Evolutionary conservation across 2,329 filamentous ascomycete genomes (phyloP), one percentile per base, ranked within the genome.

Genomic region (Aspergillus uvarum): DNA sequence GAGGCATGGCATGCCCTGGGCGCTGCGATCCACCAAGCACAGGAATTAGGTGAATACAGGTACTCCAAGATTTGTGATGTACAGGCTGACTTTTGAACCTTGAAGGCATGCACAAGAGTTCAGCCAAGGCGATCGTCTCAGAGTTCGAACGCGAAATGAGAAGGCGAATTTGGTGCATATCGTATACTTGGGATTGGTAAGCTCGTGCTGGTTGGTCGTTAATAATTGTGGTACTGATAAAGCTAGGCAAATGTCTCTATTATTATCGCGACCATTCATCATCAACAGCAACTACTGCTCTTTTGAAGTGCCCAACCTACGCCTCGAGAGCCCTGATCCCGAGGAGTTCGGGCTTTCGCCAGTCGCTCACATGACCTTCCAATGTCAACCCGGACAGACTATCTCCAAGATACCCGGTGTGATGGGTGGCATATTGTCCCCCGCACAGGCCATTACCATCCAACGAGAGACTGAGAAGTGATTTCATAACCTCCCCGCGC

Each of bases 171-270:
- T 82, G 80, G 80, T 76, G 75, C 44, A 67, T 82, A 24, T 64
- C 82, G 12, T 81, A 79, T 61, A 63, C 76, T 42, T 83, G 80
- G 80, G 80, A 82, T 55, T 81, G 80, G 79, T 81, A 70, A 53
- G 64, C 35, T 35, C 50, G 66, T 71, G 5, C 31, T 16, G 32
- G 12, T 4, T 65, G 6, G 14, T 56, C 55, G 22, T 2, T 3
- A 5, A 47, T 11, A 44, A 44, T 53, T 8, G 3, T 29, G 5
- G 16, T 7, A 22, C 21, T 52, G 56, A 58, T 26, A 29, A 2
- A 42, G 32, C 14, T 67, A 74, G 74, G 73, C 75, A 72, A 70
- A 81, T 82, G 70, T 75, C 76, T 2, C 65, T 77, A 6, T 72
- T 80, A 67, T 67, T 82, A 6, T 76, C 75, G 8, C 74, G 80